Evolutionary conservation across 768 basidiomycete species (phyloP).

Genomic region (Cubamyces lactineus): DNA sequence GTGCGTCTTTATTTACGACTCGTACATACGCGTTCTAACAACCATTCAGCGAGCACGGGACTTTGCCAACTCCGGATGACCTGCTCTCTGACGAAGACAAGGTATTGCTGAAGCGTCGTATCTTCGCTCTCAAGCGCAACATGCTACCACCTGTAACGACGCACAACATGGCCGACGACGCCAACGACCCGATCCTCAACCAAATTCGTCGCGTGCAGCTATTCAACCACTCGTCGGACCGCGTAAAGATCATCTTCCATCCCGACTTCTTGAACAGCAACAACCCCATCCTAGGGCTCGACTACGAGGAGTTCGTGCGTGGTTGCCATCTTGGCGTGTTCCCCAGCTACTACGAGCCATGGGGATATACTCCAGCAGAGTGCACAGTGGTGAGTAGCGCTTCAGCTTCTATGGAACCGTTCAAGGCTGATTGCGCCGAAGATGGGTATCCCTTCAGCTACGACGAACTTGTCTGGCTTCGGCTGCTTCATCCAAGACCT

Average conservation of each 20-base stretch:
- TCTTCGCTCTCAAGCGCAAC: slow-evolving; percentile 94
- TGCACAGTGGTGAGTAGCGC: slow-evolving; percentile 84
- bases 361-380: slow-evolving; percentile 97
- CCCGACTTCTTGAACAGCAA: slow-evolving; percentile 98
- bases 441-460: slow-evolving; percentile 98
- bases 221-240: slow-evolving; percentile 86
- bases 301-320: slow-evolving; percentile 98
- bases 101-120: slow-evolving; percentile 91
- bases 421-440: slow-evolving; percentile 31
- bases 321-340: slow-evolving; percentile 99
- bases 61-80: slow-evolving; percentile 70
- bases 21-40: neutral
- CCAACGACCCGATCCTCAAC: slow-evolving; percentile 89
- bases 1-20: slow-evolving; percentile 43
- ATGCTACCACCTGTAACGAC: slow-evolving; percentile 96
- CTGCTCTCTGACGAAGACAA: slow-evolving; percentile 92
- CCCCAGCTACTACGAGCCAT: slow-evolving; percentile 96
- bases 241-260: slow-evolving; percentile 98
- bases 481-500: slow-evolving; percentile 99
- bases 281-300: slow-evolving; percentile 95
- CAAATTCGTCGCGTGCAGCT: slow-evolving; percentile 93
- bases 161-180: slow-evolving; percentile 97
- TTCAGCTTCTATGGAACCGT: too few relatives aligned
- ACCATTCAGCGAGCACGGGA: slow-evolving; percentile 64
- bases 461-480: slow-evolving; percentile 97